A percentile compares a stretch with the other conserved stretches of the same genome.
Conservation (phyloP, 2,329 filamentous ascomycete genomes). For the Cercospora sp. region DNA sequence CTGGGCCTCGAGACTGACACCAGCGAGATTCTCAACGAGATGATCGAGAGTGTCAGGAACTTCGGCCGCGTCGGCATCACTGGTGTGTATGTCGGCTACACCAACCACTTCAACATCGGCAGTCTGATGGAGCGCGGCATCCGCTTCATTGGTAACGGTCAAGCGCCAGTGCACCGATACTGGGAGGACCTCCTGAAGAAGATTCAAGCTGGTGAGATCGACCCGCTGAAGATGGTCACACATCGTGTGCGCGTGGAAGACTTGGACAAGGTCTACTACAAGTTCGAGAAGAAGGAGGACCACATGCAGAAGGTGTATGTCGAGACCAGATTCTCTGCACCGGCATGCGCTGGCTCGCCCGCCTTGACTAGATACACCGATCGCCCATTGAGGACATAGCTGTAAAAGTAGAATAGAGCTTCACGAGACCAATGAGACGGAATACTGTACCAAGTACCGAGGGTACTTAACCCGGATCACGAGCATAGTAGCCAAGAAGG, state of each 20-base stretch:
- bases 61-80: slow-evolving; percentile 76
- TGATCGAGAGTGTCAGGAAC: slow-evolving; percentile 71
- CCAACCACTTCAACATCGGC: slow-evolving; percentile 81
- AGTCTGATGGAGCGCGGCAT: slow-evolving; percentile 85
- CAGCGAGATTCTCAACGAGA: slow-evolving; percentile 76
- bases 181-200: slow-evolving; percentile 73
- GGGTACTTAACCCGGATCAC: neutral
- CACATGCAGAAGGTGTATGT: slow-evolving; percentile 79
- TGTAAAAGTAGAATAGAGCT: slow-evolving; percentile 17
- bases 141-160: slow-evolving; percentile 69
- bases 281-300: slow-evolving; percentile 70
- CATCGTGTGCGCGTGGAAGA: slow-evolving; percentile 64
- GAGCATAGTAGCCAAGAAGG: neutral
- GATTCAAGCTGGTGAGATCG: slow-evolving; percentile 67
- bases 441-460: neutral
- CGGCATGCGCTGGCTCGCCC: slow-evolving; percentile 53
- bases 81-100: slow-evolving; percentile 66
- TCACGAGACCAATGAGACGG: neutral
- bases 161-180: slow-evolving; percentile 77
- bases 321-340: slow-evolving; percentile 58
- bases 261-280: slow-evolving; percentile 54
- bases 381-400: neutral
- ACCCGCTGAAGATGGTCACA: slow-evolving; percentile 77
- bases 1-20: slow-evolving; percentile 80
- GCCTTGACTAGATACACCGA: slow-evolving; percentile 48